Base-by-base conservation (phyloP, 192 early-diverging fungal species). In the Entomortierella beljakovae region DNA sequence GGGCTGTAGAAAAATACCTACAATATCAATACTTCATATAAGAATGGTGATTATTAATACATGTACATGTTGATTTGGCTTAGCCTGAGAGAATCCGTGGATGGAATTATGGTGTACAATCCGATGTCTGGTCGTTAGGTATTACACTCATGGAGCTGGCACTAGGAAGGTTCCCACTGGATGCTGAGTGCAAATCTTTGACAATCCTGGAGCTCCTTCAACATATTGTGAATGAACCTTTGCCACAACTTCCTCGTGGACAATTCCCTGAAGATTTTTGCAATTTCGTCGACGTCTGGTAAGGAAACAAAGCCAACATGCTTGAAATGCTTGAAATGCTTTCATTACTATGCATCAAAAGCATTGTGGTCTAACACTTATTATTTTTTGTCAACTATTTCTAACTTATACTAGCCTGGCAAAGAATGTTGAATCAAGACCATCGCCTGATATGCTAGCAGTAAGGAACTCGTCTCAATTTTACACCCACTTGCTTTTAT, bases 171-270 rank as follows among this genome's bases (percentile, higher is more conserved):
- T 94, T 91, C 70, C 92, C 93, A 22, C 77, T 93, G 62, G 88
- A 88, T 52, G 86, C 89, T 57, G 93, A 92, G 53, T 82, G 87
- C 48, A 88, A 85, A 71, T 82, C 87, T 22, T 63, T 94, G 81
- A 89, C 94, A 6, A 92, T 96, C 29, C 94, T 99, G 81, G 98
- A 99, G 58, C 84, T 99, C 69, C 87, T 99, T 56, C 92, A 96
- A 75, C 95, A 92, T 63, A 96, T 99, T 71, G 92, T 92, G 3
- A 92, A 95, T 69, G 94, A 98, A 68, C 92, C 93, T 7, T 82
- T 92, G 53, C 97, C 98, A 16, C 86, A 82, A 22, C 85, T 98
- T 32, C 92, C 97, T 15, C 64, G 74, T 9, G 88, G 90, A 15
- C 72, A 93, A 66, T 97, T 94, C 74, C 89, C 94, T 15, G 69